A percentile compares a stretch with the other conserved stretches of the same genome.
Conservation (phyloP, 1,284 basidiomycete species). For the Trametes hirsuta region DNA sequence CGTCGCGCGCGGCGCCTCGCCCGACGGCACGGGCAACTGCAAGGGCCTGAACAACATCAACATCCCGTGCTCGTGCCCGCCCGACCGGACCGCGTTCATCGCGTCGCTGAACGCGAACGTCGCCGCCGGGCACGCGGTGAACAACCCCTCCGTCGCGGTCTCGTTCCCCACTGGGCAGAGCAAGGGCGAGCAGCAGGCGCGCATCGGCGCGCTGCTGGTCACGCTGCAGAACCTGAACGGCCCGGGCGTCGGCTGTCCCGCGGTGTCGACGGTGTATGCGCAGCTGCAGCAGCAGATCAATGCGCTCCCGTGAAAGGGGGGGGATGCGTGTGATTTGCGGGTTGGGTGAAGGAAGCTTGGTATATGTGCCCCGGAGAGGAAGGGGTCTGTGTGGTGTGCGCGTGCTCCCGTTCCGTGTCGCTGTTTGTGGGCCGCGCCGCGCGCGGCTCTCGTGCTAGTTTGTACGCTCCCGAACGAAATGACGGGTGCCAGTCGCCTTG, state of each 20-base stretch:
- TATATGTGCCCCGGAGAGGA: background rate
- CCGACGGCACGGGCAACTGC: constrained; percentile 28
- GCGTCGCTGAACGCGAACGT: constrained; percentile 39
- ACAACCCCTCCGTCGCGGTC: constrained; percentile 40
- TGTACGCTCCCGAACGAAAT: constrained; percentile 8
- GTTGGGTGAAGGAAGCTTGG: background rate
- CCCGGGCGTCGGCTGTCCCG: constrained; percentile 43
- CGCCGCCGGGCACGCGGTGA: constrained; percentile 40
- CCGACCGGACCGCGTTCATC: constrained; percentile 37
- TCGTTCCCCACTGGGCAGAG: constrained; percentile 42
- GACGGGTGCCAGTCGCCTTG: constrained; percentile 18
- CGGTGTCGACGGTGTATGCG: constrained; percentile 40
- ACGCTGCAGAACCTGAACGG: constrained; percentile 46
- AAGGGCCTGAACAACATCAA: constrained; percentile 29
- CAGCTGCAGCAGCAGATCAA: constrained; percentile 36
- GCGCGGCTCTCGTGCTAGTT: constrained; percentile 10
- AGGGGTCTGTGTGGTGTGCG: no score
- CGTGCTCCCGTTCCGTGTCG: no score
- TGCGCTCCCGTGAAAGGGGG: constrained; percentile 17
- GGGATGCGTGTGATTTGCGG: background rate
- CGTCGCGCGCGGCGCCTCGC: constrained; percentile 31
- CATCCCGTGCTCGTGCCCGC: constrained; percentile 46
- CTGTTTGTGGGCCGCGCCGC: background rate
- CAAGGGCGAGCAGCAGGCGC: constrained; percentile 35
- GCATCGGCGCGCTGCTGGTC: constrained; percentile 38